These are phyloP conservation scores for Agarophyton chilense DNA, from an alignment of 23 red algal species.

Conservation along the genomic window DNA sequence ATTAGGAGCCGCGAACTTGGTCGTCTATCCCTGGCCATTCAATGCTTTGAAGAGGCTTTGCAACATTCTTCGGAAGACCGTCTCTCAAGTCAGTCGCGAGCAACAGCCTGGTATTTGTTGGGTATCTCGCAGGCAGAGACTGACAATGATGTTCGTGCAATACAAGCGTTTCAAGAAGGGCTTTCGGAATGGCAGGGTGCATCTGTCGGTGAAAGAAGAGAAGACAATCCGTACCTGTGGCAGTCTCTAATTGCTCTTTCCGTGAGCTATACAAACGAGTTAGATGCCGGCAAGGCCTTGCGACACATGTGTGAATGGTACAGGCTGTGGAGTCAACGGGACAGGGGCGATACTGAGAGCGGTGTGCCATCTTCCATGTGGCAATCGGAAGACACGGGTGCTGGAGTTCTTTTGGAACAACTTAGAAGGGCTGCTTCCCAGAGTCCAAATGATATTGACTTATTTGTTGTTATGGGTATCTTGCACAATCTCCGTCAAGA, in stretches of 20 bases:
- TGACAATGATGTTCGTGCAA: conserved; percentile 87
- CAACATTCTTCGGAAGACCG: background rate
- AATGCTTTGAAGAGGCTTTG: conserved; percentile 73
- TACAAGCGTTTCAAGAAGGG: conserved; percentile 62
- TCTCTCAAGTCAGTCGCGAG: background rate
- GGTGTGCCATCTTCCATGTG: background rate
- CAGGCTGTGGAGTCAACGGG: conserved; percentile 23
- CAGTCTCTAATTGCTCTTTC: conserved; percentile 84
- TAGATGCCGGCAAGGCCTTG: conserved; percentile 70
- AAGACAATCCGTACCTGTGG: conserved; percentile 56
- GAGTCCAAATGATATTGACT: conserved; percentile 51
- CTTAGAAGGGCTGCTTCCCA: conserved; percentile 11
- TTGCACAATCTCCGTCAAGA: conserved; percentile 84
- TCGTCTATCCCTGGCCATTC: conserved; percentile 33
- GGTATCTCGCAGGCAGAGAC: conserved; percentile 84
- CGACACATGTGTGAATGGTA: conserved; percentile 77
- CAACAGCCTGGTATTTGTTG: conserved; percentile 83
- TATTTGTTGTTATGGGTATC: conserved; percentile 83
- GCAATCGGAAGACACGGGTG: conserved; percentile 16
- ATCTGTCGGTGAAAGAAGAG: conserved; percentile 15
- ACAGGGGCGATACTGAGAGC: conserved; percentile 2
- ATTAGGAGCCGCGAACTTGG: conserved; percentile 10
- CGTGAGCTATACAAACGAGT: conserved; percentile 95
- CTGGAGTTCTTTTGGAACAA: conserved; percentile 14
- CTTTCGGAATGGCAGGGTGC: conserved; percentile 1